Base-by-base conservation (phyloP, 1,284 basidiomycete genomes). In the Sporisorium graminicola region DNA sequence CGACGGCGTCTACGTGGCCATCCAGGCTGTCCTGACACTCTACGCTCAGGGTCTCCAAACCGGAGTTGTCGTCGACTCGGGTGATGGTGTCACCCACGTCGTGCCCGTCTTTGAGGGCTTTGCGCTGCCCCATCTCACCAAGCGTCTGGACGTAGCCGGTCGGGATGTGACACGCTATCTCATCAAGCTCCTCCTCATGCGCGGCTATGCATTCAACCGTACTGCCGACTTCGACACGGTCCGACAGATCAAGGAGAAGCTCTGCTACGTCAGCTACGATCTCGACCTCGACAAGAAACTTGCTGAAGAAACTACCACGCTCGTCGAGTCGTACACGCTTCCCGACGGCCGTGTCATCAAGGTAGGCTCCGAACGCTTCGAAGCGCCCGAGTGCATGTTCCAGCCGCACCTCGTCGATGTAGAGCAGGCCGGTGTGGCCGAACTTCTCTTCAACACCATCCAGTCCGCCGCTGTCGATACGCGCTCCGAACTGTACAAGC, bases 361-460 rank as follows among this genome's bases (percentile, higher is more conserved):
- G 89, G 94, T 99, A 61, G 97, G 96, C 27, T 94, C 94, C 2
- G 97, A 99, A 86, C 92, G 97, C n/a, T 99, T 98, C 86, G 94
- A 98, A 87, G 97, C 96, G n/a, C 97, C 97, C 13, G 97, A 99
- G 87, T 99, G 97, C 88, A 95, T 99, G 94, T 99, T 99, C 92
- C 95, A 99, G 87, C 97, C 97, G 26, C 94, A 98, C 86, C 89
- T 99, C 9, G 94, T 99, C 58, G 97, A 99, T 78, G 89, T 99
- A 65, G 97, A 99, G 86, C 95, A 98, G 85, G 93, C 94, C 2
- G 97, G 97, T 60, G 92, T 98, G 61, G 96, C 95, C 87, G 96
- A 98, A 88, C 92, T 98, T 90, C 90, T 98, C 27, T 98, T 97
- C 90, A 91, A 94, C 86, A 97, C 95, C 0, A 96, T 99, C 78